Base-by-base conservation (phyloP, 1,284 basidiomycete genomes). In the Cryptococcus sp. region DNA sequence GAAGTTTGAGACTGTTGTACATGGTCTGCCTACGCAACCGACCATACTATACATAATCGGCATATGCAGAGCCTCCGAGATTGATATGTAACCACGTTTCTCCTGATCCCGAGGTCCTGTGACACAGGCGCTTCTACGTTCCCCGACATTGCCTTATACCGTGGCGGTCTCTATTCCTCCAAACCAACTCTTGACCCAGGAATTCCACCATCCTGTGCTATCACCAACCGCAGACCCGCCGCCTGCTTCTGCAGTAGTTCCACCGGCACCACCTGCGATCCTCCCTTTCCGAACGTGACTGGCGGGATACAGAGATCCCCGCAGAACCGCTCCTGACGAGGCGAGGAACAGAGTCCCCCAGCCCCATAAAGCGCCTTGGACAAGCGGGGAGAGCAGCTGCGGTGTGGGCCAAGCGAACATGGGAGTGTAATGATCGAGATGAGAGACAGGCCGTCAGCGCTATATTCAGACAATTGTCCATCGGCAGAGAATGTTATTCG, bases 321-420 rank as follows among this genome's bases (percentile, higher is more conserved):
- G 65, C 20, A 72, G 58, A 15, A 56, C 60, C 7, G 58, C 50
- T 0, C 69, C 63, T 13, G 72, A 61, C 2, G 65, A 57, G 16
- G 64, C 56, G 41, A 75, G 56, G 50, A 69, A 64, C 26, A 76
- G 50, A 8, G 65, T 62, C 34, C 61, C 63, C 55, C 70, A 69
- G 37, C 76, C 77, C 77, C 77, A 78, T 38, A 77, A 58, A 29
- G 74, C 70, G 37, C 77, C 77, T 63, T 77, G 75, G 34, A 74
- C 53, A 7, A 78, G 60, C 0, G 77, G 77, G 1, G 68, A 71
- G 39, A 71, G 29, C 19, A 73, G 26, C 71, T 73, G 41, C 40
- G 26, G 16, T 5, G 19, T 17, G 16, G 13, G 41, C 19, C 19
- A 29, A n/a, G 22, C 45, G 23, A 25, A 13, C 29, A 26, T 16